Evolutionary conservation across 805 yeast species (phyloP).

Genomic region (Phaffomyces thermotolerans): DNA sequence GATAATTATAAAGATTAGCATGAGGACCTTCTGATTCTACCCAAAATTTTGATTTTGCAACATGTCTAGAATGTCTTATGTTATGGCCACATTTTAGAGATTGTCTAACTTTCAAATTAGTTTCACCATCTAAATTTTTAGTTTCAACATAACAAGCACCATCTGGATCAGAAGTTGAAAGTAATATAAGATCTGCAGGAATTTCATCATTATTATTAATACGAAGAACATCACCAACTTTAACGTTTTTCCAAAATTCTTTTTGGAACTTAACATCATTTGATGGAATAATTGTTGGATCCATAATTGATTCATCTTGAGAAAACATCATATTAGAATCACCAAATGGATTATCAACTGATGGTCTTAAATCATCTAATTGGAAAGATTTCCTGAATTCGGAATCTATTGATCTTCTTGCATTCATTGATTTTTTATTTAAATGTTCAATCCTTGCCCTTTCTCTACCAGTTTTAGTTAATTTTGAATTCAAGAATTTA

Average conservation of each 20-base stretch:
- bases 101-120: conserved; percentile 71
- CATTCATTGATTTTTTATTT: conserved; percentile 19
- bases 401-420: conserved; percentile 34
- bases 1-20: conserved; percentile 67
- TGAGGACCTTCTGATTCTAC: conserved; percentile 84
- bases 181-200: conserved; percentile 66
- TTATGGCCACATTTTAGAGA: conserved; percentile 56
- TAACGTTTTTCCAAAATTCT: conserved; percentile 61
- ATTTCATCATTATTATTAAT: conserved; percentile 71
- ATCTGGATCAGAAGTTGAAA: conserved; percentile 62
- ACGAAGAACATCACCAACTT: conserved; percentile 69
- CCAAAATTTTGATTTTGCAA: conserved; percentile 49
- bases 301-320: conserved; percentile 45
- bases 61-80: conserved; percentile 40
- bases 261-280: conserved; percentile 36
- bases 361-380: conserved; percentile 19
- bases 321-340: conserved; percentile 25
- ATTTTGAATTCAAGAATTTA: conserved; percentile 26
- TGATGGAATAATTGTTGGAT: conserved; percentile 47
- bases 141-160: conserved; percentile 62
- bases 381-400: conserved; percentile 25
- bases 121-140: conserved; percentile 36
- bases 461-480: conserved; percentile 30
- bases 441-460: conserved; percentile 25
- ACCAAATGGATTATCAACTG: conserved; percentile 23